Base-by-base conservation (phyloP, 805 yeast genomes). In the Tetrapisispora arboricola region DNA sequence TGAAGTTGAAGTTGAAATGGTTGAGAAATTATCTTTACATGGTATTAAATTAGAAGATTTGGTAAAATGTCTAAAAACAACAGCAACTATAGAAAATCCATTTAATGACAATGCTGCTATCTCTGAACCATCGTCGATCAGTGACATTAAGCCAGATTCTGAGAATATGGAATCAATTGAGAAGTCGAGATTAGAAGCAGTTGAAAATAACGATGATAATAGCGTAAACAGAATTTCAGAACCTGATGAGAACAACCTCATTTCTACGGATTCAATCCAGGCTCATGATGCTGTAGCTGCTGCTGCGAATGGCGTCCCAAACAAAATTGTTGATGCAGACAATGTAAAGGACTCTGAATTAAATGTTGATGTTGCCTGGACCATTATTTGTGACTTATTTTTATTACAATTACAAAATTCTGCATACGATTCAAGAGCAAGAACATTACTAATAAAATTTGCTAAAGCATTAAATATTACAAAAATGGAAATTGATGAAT, bases 321-420 rank as follows among this genome's bases (percentile, higher is more conserved):
- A 21, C 11, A 40, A 49, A 19, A 48, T 62, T 10, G 36, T 62
- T 2, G 49, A 54, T 26, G 63, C 64, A 4, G 63, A 61, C 15
- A 62, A 62, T 16, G 49, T 65, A 1, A 59, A 60, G 15, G 47
- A 57, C n/a, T 44, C 63, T n/a, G 52, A 60, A 12, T 47, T 80
- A 7, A 75, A 79, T 21, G 71, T 84, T 41, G 96, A 88, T 53
- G 73, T 92, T 18, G 76, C 88, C 24, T 94, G 98, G 98, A 88
- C 96, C 0, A 73, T 90, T 12, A 66, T 92, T 6, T 94, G 98
- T 63, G 98, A 92, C 58, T 64, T 92, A 36, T 90, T 90, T 55
- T 66, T 92, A 32, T 70, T 84, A 9, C 66, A 90, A 2, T 64
- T 92, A 15, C 78, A 87, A 38, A 94, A 87, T 45, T 86, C 95